phyloP scores from a whole-genome alignment of 495 filamentous ascomycete genomes.

The Oidiodendron maius region DNA sequence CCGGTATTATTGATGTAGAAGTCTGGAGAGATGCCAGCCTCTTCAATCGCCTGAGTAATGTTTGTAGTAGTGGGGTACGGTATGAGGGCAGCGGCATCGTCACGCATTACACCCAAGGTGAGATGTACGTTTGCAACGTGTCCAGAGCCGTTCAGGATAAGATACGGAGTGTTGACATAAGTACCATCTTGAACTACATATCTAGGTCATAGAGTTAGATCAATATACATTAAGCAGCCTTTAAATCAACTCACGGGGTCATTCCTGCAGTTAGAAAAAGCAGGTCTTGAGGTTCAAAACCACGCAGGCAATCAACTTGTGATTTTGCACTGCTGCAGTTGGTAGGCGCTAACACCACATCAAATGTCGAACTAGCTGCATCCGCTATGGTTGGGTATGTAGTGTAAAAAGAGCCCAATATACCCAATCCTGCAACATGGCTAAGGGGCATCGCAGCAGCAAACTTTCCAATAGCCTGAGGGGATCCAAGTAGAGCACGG shows the following conservation, averaged over 20 bases:
- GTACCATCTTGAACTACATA: constrained; percentile 40
- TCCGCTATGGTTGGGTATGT: constrained; percentile 37
- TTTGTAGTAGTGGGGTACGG: constrained; percentile 27
- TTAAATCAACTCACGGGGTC: too few species aligned
- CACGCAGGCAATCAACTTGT: constrained; percentile 29
- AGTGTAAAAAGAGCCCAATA: constrained; percentile 43
- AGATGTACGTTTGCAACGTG: constrained; percentile 30
- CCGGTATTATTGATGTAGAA: constrained; percentile 29
- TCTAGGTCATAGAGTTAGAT: constrained; percentile 20
- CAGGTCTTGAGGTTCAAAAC: too few species aligned
- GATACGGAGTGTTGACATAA: constrained; percentile 32
- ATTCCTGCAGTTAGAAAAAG: too few species aligned
- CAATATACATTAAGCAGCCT: constrained; percentile 24
- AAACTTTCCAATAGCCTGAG: constrained; percentile 44
- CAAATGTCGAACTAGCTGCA: constrained; percentile 27
- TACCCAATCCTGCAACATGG: constrained; percentile 42
- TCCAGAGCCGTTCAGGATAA: constrained; percentile 28
- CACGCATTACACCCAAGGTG: constrained; percentile 34
- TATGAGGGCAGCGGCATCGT: constrained; percentile 37
- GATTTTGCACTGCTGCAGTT: constrained; percentile 29
- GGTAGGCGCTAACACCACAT: constrained; percentile 30
- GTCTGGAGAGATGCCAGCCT: constrained; percentile 26
- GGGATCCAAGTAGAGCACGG: constrained; percentile 45
- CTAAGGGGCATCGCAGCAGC: constrained; percentile 41
- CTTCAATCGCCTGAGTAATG: too few species aligned